Conservation (phyloP, 495 filamentous ascomycete genomes). For the Podospora pseudocomata region DNA sequence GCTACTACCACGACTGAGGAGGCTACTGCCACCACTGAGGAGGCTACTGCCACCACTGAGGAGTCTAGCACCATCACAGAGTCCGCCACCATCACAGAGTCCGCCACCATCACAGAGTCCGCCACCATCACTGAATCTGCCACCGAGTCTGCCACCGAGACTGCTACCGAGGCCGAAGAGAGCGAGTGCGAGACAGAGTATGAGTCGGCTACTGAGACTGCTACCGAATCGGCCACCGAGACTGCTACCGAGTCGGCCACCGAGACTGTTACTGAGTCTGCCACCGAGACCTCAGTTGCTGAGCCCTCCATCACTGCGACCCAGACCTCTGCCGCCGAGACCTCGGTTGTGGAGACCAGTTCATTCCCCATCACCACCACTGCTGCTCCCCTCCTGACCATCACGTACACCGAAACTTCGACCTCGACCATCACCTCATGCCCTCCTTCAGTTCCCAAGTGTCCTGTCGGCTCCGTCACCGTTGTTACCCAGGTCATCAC, state of each 20-base stretch:
- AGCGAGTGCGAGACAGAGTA: not conserved
- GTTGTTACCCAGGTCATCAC: constrained; percentile 31
- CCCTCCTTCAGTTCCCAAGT: constrained; percentile 54
- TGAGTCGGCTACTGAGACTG: constrained; percentile 2
- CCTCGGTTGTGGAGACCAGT: constrained; percentile 7
- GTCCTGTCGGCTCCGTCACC: constrained; percentile 38
- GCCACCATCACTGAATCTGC: constrained; percentile 14
- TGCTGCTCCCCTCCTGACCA: constrained; percentile 44
- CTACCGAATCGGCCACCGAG: constrained; percentile 3
- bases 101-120: constrained; percentile 17
- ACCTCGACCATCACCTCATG: constrained; percentile 60
- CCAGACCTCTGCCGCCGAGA: not conserved
- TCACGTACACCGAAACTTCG: constrained; percentile 45
- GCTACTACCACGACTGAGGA: constrained; percentile 1
- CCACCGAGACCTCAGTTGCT: constrained; percentile 19
- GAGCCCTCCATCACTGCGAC: not conserved
- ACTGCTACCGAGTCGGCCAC: constrained; percentile 20
- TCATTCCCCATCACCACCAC: constrained; percentile 25
- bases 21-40: not conserved
- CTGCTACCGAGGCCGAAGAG: constrained; percentile 2
- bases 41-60: not conserved
- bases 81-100: constrained; percentile 21
- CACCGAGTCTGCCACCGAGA: not conserved
- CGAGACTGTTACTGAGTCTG: constrained; percentile 8
- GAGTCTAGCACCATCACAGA: constrained; percentile 8